A percentile compares a stretch with the other conserved stretches of the same genome.
phyloP scores from a whole-genome alignment of 2,329 filamentous ascomycete species.

The Sporothrix globosa region DNA sequence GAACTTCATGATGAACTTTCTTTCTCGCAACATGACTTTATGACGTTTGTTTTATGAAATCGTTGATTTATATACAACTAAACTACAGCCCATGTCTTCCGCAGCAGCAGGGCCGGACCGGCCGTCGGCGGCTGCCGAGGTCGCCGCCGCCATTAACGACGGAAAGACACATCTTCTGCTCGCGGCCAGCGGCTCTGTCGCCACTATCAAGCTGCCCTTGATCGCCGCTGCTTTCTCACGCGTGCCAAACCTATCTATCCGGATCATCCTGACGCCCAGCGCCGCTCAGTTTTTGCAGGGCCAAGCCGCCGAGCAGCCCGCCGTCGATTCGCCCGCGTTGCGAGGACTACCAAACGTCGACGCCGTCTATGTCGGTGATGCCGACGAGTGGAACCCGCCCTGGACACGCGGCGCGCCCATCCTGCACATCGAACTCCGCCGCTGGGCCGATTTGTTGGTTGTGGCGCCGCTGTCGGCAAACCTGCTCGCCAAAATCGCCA shows the following conservation, averaged over 20 bases:
- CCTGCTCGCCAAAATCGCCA: conserved; percentile 78
- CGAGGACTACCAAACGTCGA: conserved; percentile 70
- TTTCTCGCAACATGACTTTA: neutral
- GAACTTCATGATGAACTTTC: neutral
- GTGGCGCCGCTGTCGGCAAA: conserved; percentile 85
- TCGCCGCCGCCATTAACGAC: conserved; percentile 44
- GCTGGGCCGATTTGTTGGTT: conserved; percentile 77
- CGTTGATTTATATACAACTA: neutral
- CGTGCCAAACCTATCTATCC: conserved; percentile 68
- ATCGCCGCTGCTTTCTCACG: conserved; percentile 62
- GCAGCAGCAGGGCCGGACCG: neutral
- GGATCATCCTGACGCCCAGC: conserved; percentile 77
- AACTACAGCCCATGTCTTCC: neutral
- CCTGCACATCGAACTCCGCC: conserved; percentile 84
- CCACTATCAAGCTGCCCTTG: conserved; percentile 78
- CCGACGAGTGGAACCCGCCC: conserved; percentile 74
- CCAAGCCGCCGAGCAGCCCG: conserved; percentile 77
- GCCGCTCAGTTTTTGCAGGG: conserved; percentile 76
- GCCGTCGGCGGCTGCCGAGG: conserved; percentile 39
- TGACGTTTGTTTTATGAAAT: neutral
- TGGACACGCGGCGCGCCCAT: conserved; percentile 82
- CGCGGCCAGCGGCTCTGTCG: conserved; percentile 62
- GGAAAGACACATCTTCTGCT: conserved; percentile 51
- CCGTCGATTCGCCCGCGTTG: conserved; percentile 56
- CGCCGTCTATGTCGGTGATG: conserved; percentile 77